Conservation (phyloP, 768 basidiomycete species). For the Gelatoporia subvermispora region DNA sequence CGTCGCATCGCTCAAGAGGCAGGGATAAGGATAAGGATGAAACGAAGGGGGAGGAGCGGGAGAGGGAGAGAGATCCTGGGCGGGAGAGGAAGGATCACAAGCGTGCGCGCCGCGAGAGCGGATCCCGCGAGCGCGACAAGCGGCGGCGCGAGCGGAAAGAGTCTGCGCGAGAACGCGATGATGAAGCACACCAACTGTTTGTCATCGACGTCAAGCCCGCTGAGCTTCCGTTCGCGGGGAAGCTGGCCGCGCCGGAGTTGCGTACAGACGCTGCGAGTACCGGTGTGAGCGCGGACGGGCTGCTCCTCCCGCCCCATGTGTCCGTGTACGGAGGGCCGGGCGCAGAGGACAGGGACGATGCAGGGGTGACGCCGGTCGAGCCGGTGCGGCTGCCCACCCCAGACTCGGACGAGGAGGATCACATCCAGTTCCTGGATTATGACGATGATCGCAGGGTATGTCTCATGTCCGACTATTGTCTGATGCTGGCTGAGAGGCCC, state of each 20-base stretch:
- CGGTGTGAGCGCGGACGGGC: conserved; percentile 6
- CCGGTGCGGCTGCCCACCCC: conserved; percentile 38
- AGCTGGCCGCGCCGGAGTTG: conserved; percentile 12
- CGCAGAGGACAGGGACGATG: conserved; percentile 8
- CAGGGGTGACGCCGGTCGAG: conserved; percentile 35
- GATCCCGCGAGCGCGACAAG: conserved; percentile 5
- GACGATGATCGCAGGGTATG: conserved; percentile 54
- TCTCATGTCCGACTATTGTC: not conserved
- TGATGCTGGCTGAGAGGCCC: conserved; percentile 1
- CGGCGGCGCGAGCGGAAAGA: conserved; percentile 1
- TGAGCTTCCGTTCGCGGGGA: conserved; percentile 23
- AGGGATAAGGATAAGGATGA: not conserved
- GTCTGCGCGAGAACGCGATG: not conserved
- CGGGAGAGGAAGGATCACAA: not conserved
- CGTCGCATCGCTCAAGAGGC: not conserved
- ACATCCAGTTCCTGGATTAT: conserved; percentile 76
- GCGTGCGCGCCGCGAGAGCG: conserved; percentile 5
- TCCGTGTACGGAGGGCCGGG: conserved; percentile 35
- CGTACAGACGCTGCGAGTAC: conserved; percentile 3
- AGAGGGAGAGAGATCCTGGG: not conserved
- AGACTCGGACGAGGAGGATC: conserved; percentile 50
- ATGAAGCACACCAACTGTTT: conserved; percentile 28
- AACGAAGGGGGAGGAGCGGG: conserved; percentile 1
- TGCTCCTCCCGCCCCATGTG: conserved; percentile 72
- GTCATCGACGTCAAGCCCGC: conserved; percentile 46